Percentiles rank a stretch among this genome's conserved stretches.
Evolutionary conservation across 1,284 basidiomycete genomes (phyloP).

Genomic region (Malassezia slooffiae): DNA sequence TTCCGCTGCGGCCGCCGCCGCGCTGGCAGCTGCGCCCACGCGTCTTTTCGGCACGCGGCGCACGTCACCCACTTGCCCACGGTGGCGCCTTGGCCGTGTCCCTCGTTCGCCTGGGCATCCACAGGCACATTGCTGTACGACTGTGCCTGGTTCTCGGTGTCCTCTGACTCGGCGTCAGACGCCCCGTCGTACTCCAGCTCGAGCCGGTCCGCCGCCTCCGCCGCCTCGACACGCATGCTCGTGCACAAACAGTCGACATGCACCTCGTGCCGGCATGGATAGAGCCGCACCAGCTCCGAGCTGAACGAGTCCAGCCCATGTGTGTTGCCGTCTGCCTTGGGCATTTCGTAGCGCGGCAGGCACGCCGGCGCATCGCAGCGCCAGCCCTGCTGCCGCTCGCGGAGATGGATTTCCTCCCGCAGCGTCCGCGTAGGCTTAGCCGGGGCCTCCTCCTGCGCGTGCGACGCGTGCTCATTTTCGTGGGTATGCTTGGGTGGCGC

Average conservation of each 20-base stretch:
- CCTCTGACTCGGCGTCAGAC: background rate
- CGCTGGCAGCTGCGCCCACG: slow-evolving; percentile 33
- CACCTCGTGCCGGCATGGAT: slow-evolving; percentile 36
- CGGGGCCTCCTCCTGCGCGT: background rate
- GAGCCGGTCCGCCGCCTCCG: background rate
- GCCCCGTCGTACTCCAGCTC: background rate
- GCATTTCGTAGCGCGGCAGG: slow-evolving; percentile 20
- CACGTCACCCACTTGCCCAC: slow-evolving; percentile 41
- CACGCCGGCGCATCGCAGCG: slow-evolving; percentile 38
- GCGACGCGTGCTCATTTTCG: too few relatives aligned
- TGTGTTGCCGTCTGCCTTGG: slow-evolving; percentile 11
- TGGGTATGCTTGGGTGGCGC: background rate
- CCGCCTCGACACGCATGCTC: slow-evolving; percentile 27
- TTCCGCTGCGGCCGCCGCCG: slow-evolving; percentile 18
- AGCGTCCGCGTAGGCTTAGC: slow-evolving; percentile 15
- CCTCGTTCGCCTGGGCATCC: slow-evolving; percentile 12
- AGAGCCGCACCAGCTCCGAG: slow-evolving; percentile 20
- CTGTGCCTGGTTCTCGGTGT: background rate
- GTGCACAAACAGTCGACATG: slow-evolving; percentile 40
- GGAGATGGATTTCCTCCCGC: slow-evolving; percentile 32
- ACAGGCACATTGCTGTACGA: slow-evolving; percentile 1
- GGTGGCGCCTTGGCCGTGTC: slow-evolving; percentile 10
- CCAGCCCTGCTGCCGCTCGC: slow-evolving; percentile 26
- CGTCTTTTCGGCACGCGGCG: slow-evolving; percentile 32
- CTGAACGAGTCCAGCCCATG: slow-evolving; percentile 17